Conservation (phyloP, 2,329 filamentous ascomycete species). For the Mycocentrospora acerina region DNA sequence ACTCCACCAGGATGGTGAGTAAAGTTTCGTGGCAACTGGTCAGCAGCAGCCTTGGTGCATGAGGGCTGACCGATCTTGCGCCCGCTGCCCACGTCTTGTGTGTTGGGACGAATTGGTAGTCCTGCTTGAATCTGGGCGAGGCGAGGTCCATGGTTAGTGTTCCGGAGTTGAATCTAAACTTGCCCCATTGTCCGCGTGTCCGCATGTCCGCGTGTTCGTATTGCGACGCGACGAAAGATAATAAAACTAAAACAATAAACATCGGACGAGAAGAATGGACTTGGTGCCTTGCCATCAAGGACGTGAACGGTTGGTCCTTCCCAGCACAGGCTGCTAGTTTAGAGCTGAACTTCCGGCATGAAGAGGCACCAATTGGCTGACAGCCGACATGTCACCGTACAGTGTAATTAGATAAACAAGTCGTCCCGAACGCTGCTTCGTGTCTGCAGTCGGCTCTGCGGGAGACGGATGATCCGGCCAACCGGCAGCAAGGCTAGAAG, state of each 20-base stretch:
- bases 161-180: no score
- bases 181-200: no score
- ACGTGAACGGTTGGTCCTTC: conserved; percentile 8
- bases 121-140: conserved; percentile 17
- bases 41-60: conserved; percentile 36
- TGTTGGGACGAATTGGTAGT: conserved; percentile 16
- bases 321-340: conserved; percentile 16
- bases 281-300: conserved; percentile 12
- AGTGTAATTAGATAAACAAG: conserved; percentile 22
- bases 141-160: conserved; percentile 11
- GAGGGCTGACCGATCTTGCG: conserved; percentile 33
- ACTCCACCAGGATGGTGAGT: conserved; percentile 7
- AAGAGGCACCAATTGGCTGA: conserved; percentile 24
- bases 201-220: conserved; percentile 16
- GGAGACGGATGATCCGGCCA: conserved; percentile 33
- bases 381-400: conserved; percentile 27
- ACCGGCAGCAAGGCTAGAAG: conserved; percentile 31
- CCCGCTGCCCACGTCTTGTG: conserved; percentile 26
- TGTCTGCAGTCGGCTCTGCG: conserved; percentile 24
- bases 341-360: conserved; percentile 18
- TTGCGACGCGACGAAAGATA: conserved; percentile 2
- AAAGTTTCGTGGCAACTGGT: conserved; percentile 22
- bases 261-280: conserved; percentile 4
- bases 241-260: conserved; percentile 17
- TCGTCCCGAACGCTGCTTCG: conserved; percentile 31